These are phyloP conservation scores for Tephrocybe sp. DNA, from an alignment of 768 basidiomycete genomes.

Conservation along the genomic window DNA sequence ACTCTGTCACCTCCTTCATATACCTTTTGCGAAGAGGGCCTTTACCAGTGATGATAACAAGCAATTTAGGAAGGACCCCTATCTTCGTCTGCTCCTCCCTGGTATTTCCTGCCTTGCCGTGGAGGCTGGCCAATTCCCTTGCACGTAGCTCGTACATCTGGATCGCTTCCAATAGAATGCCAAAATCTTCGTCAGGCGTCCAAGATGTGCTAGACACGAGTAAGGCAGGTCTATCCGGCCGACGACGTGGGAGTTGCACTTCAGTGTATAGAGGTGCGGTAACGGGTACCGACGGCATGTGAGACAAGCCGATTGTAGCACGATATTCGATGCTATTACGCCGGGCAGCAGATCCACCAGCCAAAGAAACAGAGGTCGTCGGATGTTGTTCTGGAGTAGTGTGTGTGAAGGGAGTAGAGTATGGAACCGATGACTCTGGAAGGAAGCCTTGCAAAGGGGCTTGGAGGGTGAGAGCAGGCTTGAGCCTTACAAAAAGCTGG, in stretches of 20 bases:
- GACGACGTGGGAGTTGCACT: slow-evolving; percentile 43
- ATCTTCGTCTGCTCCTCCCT: slow-evolving; percentile 3
- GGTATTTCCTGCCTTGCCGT: background rate
- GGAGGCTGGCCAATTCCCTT: slow-evolving; percentile 18
- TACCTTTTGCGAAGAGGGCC: slow-evolving; percentile 75
- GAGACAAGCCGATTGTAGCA: slow-evolving; percentile 9
- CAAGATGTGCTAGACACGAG: slow-evolving; percentile 92
- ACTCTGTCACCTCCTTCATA: slow-evolving; percentile 59
- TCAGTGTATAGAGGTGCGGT: slow-evolving; percentile 30
- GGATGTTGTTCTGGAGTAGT: slow-evolving; percentile 26
- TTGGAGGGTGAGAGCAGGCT: slow-evolving; percentile 31
- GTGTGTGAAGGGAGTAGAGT: slow-evolving; percentile 62
- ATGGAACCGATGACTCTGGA: slow-evolving; percentile 47
- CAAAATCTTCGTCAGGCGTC: slow-evolving; percentile 97
- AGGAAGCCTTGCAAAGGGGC: slow-evolving; percentile 46
- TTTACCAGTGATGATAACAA: slow-evolving; percentile 89
- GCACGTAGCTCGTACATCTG: slow-evolving; percentile 64
- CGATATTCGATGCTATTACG: slow-evolving; percentile 13
- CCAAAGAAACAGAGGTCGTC: slow-evolving; percentile 14
- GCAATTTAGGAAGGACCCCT: slow-evolving; percentile 61
- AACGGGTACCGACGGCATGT: slow-evolving; percentile 24
- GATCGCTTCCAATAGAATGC: slow-evolving; percentile 76
- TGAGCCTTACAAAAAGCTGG: slow-evolving; percentile 52
- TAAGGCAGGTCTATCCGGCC: slow-evolving; percentile 78
- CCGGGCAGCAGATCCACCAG: slow-evolving; percentile 12